These are phyloP conservation scores for Citrus maxima DNA, from an alignment of 345 rosid species.

Conservation along the genomic window DNA sequence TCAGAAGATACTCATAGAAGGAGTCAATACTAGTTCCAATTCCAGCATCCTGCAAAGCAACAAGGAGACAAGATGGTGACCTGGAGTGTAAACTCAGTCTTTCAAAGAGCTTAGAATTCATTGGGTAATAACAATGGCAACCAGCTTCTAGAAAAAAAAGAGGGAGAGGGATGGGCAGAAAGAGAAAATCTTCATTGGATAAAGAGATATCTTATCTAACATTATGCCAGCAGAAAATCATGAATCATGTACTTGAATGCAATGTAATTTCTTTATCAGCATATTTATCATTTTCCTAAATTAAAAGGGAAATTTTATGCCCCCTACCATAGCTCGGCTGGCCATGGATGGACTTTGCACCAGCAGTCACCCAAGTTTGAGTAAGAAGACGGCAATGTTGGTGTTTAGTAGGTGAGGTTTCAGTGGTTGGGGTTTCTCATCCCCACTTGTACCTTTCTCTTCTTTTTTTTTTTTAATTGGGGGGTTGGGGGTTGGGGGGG, in stretches of 20 bases:
- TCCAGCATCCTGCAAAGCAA: conserved; percentile 93
- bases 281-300: not conserved
- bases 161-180: not conserved
- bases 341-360: no score
- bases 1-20: conserved; percentile 93
- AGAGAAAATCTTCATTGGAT: not conserved
- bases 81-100: not conserved
- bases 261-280: not conserved
- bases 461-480: no score
- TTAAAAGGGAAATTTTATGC: no score
- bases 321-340: no score
- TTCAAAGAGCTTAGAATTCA: not conserved
- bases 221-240: not conserved
- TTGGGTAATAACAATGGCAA: not conserved
- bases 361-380: no score
- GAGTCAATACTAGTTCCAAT: conserved; percentile 99
- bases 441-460: no score
- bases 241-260: not conserved
- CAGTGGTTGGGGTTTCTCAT: no score
- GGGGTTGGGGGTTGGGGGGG: no score
- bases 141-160: not conserved
- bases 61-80: conserved; percentile 9
- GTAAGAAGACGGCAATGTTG: no score
- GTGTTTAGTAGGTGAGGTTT: no score
- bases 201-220: not conserved